Evolutionary conservation across 108 stramenopile genomes (phyloP).

Genomic region (Nitzschia sp.): DNA sequence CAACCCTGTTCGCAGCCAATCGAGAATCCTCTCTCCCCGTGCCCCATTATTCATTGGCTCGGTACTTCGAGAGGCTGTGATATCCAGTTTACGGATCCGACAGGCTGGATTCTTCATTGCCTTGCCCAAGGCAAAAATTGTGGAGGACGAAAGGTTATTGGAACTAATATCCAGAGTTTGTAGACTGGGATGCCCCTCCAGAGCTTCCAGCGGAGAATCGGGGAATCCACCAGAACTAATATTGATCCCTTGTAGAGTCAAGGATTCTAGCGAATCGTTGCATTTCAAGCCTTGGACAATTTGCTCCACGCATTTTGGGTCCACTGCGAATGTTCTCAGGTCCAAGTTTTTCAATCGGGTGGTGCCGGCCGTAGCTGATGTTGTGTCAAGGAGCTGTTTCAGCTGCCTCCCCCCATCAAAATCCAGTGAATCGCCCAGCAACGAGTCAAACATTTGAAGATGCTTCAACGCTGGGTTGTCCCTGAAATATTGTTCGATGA

Average conservation of each 20-base stretch:
- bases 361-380: not conserved
- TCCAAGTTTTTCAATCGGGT: not conserved
- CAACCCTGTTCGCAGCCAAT: not conserved
- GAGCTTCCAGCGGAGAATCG: not conserved
- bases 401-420: not conserved
- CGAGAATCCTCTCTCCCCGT: no score
- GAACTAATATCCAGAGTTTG: not conserved
- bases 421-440: not conserved
- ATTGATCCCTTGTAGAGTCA: not conserved
- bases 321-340: not conserved
- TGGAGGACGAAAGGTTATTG: not conserved
- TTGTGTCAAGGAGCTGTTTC: not conserved
- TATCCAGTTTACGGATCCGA: not conserved
- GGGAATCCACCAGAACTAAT: not conserved
- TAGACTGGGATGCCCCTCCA: not conserved
- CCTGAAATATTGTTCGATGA: not conserved
- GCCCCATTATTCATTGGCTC: not conserved
- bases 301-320: not conserved
- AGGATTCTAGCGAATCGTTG: not conserved
- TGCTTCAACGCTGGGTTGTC: not conserved
- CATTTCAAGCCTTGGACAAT: not conserved
- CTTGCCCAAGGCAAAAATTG: not conserved
- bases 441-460: not conserved
- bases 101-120: not conserved
- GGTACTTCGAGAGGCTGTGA: not conserved